phyloP scores from a whole-genome alignment of 2,329 filamentous ascomycete species.

The Fusarium stilboides region DNA sequence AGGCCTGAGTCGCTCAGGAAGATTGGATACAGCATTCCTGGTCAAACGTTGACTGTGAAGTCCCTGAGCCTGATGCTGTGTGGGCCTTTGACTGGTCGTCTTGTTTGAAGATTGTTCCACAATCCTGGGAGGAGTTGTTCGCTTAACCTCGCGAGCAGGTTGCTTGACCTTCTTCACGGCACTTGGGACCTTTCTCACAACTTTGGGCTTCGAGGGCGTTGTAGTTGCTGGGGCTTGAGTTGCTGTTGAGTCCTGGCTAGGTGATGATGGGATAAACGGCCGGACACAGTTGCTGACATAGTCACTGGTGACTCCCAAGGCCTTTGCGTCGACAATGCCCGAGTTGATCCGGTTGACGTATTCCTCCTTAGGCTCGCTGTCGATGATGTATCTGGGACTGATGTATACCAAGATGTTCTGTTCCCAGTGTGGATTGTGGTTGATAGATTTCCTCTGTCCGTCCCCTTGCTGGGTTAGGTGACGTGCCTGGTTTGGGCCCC shows the following conservation, averaged over 20 bases:
- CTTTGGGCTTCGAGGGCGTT: slow-evolving; percentile 29
- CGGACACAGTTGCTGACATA: slow-evolving; percentile 58
- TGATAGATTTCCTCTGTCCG: slow-evolving; percentile 33
- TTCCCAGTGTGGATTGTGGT: slow-evolving; percentile 47
- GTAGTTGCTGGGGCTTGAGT: slow-evolving; percentile 6
- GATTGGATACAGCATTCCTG: slow-evolving; percentile 16
- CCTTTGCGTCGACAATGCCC: slow-evolving; percentile 56
- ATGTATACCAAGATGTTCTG: slow-evolving; percentile 59
- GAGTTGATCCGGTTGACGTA: slow-evolving; percentile 59
- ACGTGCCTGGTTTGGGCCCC: slow-evolving; percentile 52
- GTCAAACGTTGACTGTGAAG: slow-evolving; percentile 11
- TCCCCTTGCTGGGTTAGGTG: slow-evolving; percentile 40
- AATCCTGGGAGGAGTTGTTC: slow-evolving; percentile 34
- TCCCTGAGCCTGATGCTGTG: slow-evolving; percentile 15
- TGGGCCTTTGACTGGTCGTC: slow-evolving; percentile 17
- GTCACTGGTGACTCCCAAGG: slow-evolving; percentile 54
- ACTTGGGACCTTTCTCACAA: slow-evolving; percentile 33
- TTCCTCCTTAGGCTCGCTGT: slow-evolving; percentile 57
- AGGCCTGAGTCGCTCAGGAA: slow-evolving; percentile 14
- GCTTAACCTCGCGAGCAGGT: slow-evolving; percentile 32
- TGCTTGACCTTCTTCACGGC: slow-evolving; percentile 36
- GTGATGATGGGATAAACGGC: slow-evolving; percentile 53
- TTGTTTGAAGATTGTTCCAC: slow-evolving; percentile 47
- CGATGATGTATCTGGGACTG: slow-evolving; percentile 52
- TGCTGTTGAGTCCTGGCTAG: slow-evolving; percentile 26